phyloP scores from a whole-genome alignment of 495 filamentous ascomycete species.

The Aspergillus campestris region DNA sequence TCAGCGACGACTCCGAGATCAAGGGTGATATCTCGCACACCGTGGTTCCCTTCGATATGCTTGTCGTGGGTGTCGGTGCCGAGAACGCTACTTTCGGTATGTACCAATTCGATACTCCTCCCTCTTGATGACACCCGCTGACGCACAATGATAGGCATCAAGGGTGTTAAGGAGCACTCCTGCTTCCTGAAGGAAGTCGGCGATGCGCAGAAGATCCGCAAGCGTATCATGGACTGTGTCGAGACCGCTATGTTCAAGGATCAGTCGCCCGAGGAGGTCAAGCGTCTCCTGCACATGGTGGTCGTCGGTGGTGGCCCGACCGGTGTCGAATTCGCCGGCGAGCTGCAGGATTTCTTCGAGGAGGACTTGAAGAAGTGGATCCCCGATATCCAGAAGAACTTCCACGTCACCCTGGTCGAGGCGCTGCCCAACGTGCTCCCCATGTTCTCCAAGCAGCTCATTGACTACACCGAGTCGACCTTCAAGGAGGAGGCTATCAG shows the following conservation, averaged over 20 bases:
- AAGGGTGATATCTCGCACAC: constrained; percentile 76
- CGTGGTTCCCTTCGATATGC: constrained; percentile 95
- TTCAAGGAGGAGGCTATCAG: constrained; percentile 98
- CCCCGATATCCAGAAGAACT: constrained; percentile 86
- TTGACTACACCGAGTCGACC: constrained; percentile 97
- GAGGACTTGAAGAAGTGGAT: constrained; percentile 97
- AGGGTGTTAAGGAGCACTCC: constrained; percentile 86
- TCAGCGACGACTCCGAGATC: constrained; percentile 88
- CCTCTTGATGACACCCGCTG: not conserved
- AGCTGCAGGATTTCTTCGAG: constrained; percentile 98
- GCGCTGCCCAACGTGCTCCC: constrained; percentile 96
- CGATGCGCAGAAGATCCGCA: constrained; percentile 92
- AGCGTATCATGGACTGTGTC: constrained; percentile 98
- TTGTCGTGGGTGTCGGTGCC: constrained; percentile 92
- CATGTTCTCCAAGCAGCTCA: constrained; percentile 98
- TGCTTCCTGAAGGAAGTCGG: constrained; percentile 98
- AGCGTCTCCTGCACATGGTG: constrained; percentile 97
- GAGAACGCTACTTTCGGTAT: constrained; percentile 96
- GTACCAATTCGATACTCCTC: constrained; percentile 9
- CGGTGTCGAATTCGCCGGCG: constrained; percentile 96
- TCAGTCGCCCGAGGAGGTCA: constrained; percentile 79
- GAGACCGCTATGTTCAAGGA: constrained; percentile 99
- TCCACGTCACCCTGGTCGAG: constrained; percentile 95
- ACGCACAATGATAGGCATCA: constrained; percentile 51
- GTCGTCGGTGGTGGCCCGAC: constrained; percentile 97